Evolutionary conservation across 2,329 filamentous ascomycete species (phyloP).

Genomic region (Pezicula carpinea): DNA sequence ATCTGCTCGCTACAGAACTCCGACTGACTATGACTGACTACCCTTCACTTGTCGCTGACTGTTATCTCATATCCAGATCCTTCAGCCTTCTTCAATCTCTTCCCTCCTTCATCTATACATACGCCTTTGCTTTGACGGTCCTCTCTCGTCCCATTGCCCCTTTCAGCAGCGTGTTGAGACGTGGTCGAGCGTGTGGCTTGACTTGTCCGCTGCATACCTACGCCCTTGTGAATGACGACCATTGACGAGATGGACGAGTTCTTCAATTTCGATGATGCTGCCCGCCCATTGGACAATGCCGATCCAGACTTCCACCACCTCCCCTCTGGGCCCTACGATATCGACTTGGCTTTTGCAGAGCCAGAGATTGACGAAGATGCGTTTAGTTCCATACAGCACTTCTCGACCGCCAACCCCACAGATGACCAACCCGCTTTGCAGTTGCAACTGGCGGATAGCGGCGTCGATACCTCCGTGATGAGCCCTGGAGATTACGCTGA

Average conservation of each 20-base stretch:
- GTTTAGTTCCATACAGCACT: slow-evolving; percentile 56
- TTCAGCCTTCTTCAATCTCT: neutral
- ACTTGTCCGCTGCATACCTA: neutral
- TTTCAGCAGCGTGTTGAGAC: neutral
- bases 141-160: slow-evolving; percentile 1
- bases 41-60: neutral
- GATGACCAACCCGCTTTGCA: slow-evolving; percentile 27
- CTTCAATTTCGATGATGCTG: slow-evolving; percentile 56
- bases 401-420: slow-evolving; percentile 37
- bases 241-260: slow-evolving; percentile 53
- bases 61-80: neutral
- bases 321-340: slow-evolving; percentile 30
- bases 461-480: slow-evolving; percentile 29
- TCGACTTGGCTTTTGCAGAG: slow-evolving; percentile 51
- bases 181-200: neutral
- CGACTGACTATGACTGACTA: neutral
- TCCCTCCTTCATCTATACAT: neutral
- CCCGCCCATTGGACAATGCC: slow-evolving; percentile 8
- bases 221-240: slow-evolving; percentile 32
- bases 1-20: neutral
- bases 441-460: slow-evolving; percentile 25
- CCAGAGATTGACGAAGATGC: slow-evolving; percentile 55
- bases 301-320: slow-evolving; percentile 13
- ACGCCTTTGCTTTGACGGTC: slow-evolving; percentile 19
- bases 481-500: slow-evolving; percentile 39